Evolutionary conservation across 768 basidiomycete species (phyloP), one percentile per base, ranked within the genome.

Genomic region (Calocera viscosa): DNA sequence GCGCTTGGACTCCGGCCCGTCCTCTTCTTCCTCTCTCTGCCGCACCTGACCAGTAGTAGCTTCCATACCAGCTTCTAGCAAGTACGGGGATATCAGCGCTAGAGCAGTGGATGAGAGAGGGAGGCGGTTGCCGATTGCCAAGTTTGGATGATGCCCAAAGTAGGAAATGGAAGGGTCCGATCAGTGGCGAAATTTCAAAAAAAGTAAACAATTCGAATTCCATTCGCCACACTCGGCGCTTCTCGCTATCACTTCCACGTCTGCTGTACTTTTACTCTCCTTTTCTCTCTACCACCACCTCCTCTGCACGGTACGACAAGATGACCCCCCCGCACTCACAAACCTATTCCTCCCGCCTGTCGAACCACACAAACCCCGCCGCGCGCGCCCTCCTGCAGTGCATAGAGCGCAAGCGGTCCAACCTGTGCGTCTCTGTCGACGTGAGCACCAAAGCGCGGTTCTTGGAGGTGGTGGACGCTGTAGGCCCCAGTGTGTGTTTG

Each of bases 381-480:
- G 93, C 94, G 0, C 86, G 81, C 72, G 77, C 83, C 1, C 83
- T 97, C 10, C 82, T 98, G 22, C 82, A 85, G 73, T 86, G 86
- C 2, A 91, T 97, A 77, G 89, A 86, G 69, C 81, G 87, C 68
- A 99, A 99, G 76, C 81, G 86, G 72, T 83, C 90, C 10, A 99
- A 99, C 75, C 86, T 99, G 17, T 92, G 93, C 41, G 91, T 99
- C 68, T 94, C 91, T 72, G 92, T 98, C 30, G 96, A 99, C 79
- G 93, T 98, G 41, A 90, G 91, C 3, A 86, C 81, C 64, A 81
- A 85, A 65, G 80, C 78, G 17, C 87, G 92, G 72, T 88, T 97
- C 72, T 80, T 98, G 39, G 80, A 84, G 63, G 89, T 99, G 73
- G 86, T 96, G 70, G 88, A 94, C 70, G 83, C 83, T 12, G 94